Percentiles rank a stretch among this genome's conserved stretches.
Evolutionary conservation across 2,329 filamentous ascomycete species (phyloP).

Genomic region (Epichloe baconii): DNA sequence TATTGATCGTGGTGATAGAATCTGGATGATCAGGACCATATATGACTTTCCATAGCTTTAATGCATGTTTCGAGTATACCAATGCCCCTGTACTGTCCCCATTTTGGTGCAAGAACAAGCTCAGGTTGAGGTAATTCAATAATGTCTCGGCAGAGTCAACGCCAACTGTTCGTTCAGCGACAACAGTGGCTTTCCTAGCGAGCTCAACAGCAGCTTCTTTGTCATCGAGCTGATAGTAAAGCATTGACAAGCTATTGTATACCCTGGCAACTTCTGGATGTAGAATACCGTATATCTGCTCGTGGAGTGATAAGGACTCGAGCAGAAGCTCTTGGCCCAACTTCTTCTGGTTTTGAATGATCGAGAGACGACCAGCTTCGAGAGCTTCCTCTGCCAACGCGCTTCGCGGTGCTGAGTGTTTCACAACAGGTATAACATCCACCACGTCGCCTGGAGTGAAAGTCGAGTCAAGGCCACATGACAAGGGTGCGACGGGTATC

Average conservation of each 20-base stretch:
- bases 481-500: conserved; percentile 33
- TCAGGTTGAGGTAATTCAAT: conserved; percentile 89
- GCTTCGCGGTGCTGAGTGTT: conserved; percentile 86
- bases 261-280: conserved; percentile 92
- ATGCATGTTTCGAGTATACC: conserved; percentile 77
- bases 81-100: conserved; percentile 85
- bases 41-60: conserved; percentile 93
- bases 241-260: conserved; percentile 88
- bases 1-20: conserved; percentile 97
- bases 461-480: conserved; percentile 26
- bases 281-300: conserved; percentile 96
- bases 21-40: conserved; percentile 91
- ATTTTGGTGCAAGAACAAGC: conserved; percentile 81
- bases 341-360: conserved; percentile 89
- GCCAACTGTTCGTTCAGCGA: conserved; percentile 86
- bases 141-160: conserved; percentile 90
- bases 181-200: conserved; percentile 90
- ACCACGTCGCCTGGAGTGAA: conserved; percentile 78
- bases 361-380: conserved; percentile 90
- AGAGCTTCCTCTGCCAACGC: conserved; percentile 87
- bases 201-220: conserved; percentile 92
- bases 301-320: conserved; percentile 91
- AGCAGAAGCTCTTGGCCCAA: conserved; percentile 88
- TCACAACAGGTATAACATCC: conserved; percentile 87
- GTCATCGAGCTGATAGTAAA: conserved; percentile 96